These are phyloP conservation scores for Stygiomarasmius scandens DNA, from an alignment of 1,284 basidiomycete species.

Conservation along the genomic window DNA sequence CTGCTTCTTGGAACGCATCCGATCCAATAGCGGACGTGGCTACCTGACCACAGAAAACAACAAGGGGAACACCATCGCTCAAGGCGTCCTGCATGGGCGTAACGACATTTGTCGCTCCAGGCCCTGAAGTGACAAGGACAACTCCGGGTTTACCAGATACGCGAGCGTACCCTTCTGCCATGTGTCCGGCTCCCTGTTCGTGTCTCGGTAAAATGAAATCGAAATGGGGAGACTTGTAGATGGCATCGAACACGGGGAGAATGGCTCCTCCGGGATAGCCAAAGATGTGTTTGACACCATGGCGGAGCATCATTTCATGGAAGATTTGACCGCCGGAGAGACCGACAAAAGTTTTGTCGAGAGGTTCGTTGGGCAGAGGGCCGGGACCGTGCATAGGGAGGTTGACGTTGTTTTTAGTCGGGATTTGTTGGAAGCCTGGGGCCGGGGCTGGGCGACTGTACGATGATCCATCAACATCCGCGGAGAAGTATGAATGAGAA, in stretches of 20 bases:
- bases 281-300: slow-evolving; percentile 95
- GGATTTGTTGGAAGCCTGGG: slow-evolving; percentile 69
- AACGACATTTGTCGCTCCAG: slow-evolving; percentile 96
- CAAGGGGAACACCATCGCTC: slow-evolving; percentile 91
- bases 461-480: slow-evolving; percentile 1
- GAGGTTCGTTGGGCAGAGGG: slow-evolving; percentile 48
- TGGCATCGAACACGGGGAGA: slow-evolving; percentile 98
- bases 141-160: slow-evolving; percentile 98
- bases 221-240: slow-evolving; percentile 95
- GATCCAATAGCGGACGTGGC: slow-evolving; percentile 98
- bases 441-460: slow-evolving; percentile 66
- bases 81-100: slow-evolving; percentile 99
- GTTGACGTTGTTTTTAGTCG: slow-evolving; percentile 47
- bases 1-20: slow-evolving; percentile 98
- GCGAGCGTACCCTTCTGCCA: slow-evolving; percentile 98
- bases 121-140: slow-evolving; percentile 96
- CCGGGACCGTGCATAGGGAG: slow-evolving; percentile 45
- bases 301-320: slow-evolving; percentile 99
- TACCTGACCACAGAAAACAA: slow-evolving; percentile 97
- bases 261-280: slow-evolving; percentile 99
- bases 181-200: slow-evolving; percentile 98
- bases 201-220: slow-evolving; percentile 95
- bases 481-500: slow-evolving; percentile 1
- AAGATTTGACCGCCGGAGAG: slow-evolving; percentile 97
- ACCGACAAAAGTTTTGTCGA: slow-evolving; percentile 87